Percentiles rank a stretch among this genome's conserved stretches.
These are phyloP conservation scores for Teratosphaeria gauchensis DNA, from an alignment of 2,329 filamentous ascomycete genomes.

Conservation along the genomic window DNA sequence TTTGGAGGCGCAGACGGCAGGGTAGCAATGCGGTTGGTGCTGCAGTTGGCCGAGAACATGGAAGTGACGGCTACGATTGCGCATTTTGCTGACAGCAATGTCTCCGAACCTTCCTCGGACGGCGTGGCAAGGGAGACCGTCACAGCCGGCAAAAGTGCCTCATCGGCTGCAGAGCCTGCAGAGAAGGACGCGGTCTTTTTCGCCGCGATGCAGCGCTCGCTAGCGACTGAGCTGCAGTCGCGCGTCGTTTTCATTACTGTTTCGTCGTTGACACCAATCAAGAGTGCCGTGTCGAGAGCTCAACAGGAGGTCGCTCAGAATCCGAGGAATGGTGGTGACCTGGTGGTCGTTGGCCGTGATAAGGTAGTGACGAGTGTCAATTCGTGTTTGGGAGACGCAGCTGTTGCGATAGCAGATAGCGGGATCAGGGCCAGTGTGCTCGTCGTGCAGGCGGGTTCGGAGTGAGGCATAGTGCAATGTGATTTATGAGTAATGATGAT, in stretches of 20 bases:
- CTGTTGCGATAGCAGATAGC: slow-evolving; percentile 49
- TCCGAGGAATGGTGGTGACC: slow-evolving; percentile 57
- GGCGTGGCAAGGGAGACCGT: background rate
- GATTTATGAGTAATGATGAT: background rate
- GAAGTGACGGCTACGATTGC: slow-evolving; percentile 70
- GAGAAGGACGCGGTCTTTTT: slow-evolving; percentile 48
- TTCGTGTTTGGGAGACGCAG: slow-evolving; percentile 49
- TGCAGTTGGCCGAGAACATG: slow-evolving; percentile 73
- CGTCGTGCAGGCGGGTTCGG: slow-evolving; percentile 52
- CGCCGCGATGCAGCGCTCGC: slow-evolving; percentile 45
- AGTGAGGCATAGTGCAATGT: background rate
- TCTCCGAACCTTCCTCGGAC: slow-evolving; percentile 1
- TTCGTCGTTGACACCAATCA: slow-evolving; percentile 30
- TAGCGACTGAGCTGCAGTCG: slow-evolving; percentile 41
- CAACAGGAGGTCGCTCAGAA: slow-evolving; percentile 51
- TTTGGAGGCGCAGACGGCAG: slow-evolving; percentile 77
- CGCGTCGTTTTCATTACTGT: slow-evolving; percentile 52
- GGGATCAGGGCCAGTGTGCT: slow-evolving; percentile 58
- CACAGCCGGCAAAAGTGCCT: background rate
- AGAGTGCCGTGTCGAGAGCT: slow-evolving; percentile 45
- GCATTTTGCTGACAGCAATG: slow-evolving; percentile 40
- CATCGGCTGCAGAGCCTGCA: background rate
- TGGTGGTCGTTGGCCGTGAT: slow-evolving; percentile 55
- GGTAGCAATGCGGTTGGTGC: slow-evolving; percentile 65
- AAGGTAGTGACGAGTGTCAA: background rate